These are phyloP conservation scores for Phytophthora agathidicida DNA, from an alignment of 352 stramenopile species.

Conservation along the genomic window DNA sequence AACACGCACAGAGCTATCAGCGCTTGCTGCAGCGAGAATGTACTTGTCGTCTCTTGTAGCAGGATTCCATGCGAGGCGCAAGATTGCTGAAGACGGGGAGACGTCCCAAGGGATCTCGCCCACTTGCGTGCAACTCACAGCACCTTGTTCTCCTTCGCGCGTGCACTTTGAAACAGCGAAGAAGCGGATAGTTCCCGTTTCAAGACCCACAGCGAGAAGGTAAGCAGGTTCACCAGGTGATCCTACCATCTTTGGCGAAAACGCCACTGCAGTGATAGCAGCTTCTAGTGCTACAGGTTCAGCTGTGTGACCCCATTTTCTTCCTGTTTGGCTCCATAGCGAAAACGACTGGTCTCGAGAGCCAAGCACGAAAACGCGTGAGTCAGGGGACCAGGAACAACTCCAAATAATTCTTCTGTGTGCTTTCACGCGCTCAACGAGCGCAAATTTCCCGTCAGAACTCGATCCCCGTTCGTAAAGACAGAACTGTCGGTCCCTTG, in stretches of 20 bases:
- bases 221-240: slow-evolving; percentile 24
- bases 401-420: slow-evolving; percentile 86
- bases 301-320: slow-evolving; percentile 29
- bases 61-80: slow-evolving; percentile 56
- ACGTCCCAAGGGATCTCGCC: slow-evolving; percentile 27
- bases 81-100: slow-evolving; percentile 46
- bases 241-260: slow-evolving; percentile 34
- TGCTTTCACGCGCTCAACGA: slow-evolving; percentile 60
- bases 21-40: slow-evolving; percentile 50
- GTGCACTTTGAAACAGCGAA: slow-evolving; percentile 41
- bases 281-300: slow-evolving; percentile 34
- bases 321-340: slow-evolving; percentile 42
- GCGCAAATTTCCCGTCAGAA: slow-evolving; percentile 35
- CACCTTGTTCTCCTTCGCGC: background rate
- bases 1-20: slow-evolving; percentile 60
- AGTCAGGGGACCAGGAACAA: slow-evolving; percentile 74
- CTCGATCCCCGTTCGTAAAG: slow-evolving; percentile 46
- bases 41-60: background rate
- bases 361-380: slow-evolving; percentile 56
- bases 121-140: slow-evolving; percentile 11
- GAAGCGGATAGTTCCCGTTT: slow-evolving; percentile 57
- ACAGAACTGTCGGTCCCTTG: slow-evolving; percentile 76
- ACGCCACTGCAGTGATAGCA: slow-evolving; percentile 70
- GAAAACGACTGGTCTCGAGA: slow-evolving; percentile 73
- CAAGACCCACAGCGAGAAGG: slow-evolving; percentile 61